Percentiles rank a stretch among this genome's conserved stretches.
phyloP scores from a whole-genome alignment of 106 monocot species.

The Vanilla planifolia region DNA sequence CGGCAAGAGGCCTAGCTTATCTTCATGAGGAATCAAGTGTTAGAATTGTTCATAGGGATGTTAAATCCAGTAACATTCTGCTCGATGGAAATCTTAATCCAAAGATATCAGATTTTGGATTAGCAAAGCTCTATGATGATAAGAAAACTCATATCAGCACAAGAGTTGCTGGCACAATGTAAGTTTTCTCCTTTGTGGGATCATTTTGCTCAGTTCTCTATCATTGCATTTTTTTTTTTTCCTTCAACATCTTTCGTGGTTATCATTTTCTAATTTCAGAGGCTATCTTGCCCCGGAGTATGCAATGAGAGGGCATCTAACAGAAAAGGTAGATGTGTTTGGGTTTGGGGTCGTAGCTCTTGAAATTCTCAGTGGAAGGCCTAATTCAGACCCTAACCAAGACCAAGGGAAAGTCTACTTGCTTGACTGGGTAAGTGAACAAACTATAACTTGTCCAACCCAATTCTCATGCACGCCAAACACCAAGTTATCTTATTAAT shows the following conservation, averaged over 20 bases:
- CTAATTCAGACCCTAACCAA: conserved; percentile 41
- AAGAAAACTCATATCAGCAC: conserved; percentile 86
- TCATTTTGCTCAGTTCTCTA: not conserved
- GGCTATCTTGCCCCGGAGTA: conserved; percentile 92
- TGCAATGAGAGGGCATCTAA: conserved; percentile 89
- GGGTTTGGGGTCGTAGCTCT: conserved; percentile 72
- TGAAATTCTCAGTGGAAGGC: conserved; percentile 63
- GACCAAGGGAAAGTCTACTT: conserved; percentile 55
- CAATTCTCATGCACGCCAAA: too few relatives aligned
- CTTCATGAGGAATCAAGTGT: conserved; percentile 77
- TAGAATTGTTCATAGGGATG: conserved; percentile 73
- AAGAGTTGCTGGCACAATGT: conserved; percentile 90
- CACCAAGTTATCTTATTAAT: too few relatives aligned
- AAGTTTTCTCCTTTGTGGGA: conserved; percentile 10
- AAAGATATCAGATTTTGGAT: conserved; percentile 79
- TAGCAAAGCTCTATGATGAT: conserved; percentile 77
- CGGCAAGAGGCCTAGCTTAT: conserved; percentile 73
- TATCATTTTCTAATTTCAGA: conserved; percentile 19
- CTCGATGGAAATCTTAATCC: conserved; percentile 63
- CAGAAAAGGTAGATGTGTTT: conserved; percentile 91
- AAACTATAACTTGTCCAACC: not conserved
- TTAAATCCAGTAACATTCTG: conserved; percentile 76
- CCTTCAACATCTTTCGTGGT: not conserved
- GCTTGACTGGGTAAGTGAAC: conserved; percentile 80
- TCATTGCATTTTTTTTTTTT: not conserved